Base-by-base conservation (phyloP, 2,329 filamentous ascomycete species). In the Aspergillus ochraceoroseus region DNA sequence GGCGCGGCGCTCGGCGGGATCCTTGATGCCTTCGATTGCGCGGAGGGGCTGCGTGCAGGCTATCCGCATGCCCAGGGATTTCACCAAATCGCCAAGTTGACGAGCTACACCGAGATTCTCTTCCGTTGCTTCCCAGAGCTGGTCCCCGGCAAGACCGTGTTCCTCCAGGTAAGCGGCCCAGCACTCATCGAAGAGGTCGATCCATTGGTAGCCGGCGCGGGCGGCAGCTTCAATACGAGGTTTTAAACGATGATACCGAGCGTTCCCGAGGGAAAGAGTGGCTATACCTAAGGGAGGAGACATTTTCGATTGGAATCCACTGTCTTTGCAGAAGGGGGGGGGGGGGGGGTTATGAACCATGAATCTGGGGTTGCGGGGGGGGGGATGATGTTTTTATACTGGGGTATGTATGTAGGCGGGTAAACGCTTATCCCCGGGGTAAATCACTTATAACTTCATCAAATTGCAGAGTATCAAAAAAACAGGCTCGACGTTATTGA, bases 171-270 rank as follows among this genome's bases (percentile, higher is more conserved):
- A 62, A 2, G 50, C 52, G 0, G 57, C 59, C 60, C 60, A 63
- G 47, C 58, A 62, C 30, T 63, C 58, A 31, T 63, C 60, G 23
- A 63, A 63, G 5, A 63, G 47, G 38, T 63, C 60, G 39, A 63
- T 61, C 46, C 52, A 56, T 41, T 53, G 42, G 43, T 55, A 63
- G 1, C 60, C 59, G 1, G 58, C 53, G 32, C 52, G 49, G 0
- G 59, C 58, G 6, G 60, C 60, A 29, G 52, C 58, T 38, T 56
- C 39, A 8, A 63, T 49, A 8, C 58, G 52, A 0, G 56, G 48
- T 19, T 45, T 38, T 5, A 63, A 52, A n/a, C 36, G 44, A 36
- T 63, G 60, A 5, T 56, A 36, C 20, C 49, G 41, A 47, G 51
- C 53, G 34, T 56, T 59, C 9, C 59, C 60, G 13, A 63, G 53